Conservation (phyloP, 2,329 filamentous ascomycete genomes). For the Stylonectria norvegica region DNA sequence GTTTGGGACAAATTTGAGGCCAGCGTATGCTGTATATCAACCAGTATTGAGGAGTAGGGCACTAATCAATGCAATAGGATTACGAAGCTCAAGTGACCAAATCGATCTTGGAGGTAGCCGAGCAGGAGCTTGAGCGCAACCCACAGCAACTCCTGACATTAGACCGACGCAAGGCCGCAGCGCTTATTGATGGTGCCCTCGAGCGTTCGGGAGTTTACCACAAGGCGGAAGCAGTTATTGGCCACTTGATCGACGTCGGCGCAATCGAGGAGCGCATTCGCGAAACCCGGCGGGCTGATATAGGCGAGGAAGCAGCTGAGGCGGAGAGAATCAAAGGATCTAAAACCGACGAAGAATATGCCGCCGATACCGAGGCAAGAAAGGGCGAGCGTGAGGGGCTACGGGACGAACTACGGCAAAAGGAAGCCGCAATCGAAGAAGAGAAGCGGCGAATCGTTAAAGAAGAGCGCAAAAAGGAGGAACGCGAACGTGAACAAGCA, state of each 20-base stretch:
- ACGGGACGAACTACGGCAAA: constrained; percentile 56
- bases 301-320: constrained; percentile 65
- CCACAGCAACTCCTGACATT: constrained; percentile 67
- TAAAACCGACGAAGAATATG: constrained; percentile 73
- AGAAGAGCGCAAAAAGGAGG: constrained; percentile 52
- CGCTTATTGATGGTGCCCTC: constrained; percentile 73
- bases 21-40: constrained; percentile 52
- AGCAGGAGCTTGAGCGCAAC: constrained; percentile 72
- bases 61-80: constrained; percentile 47
- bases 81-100: constrained; percentile 65
- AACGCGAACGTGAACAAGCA: constrained; percentile 47
- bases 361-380: constrained; percentile 60
- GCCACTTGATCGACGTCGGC: constrained; percentile 62
- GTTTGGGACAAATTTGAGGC: constrained; percentile 72
- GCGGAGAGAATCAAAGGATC: constrained; percentile 62
- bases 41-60: no score
- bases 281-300: constrained; percentile 62
- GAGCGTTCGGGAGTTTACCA: constrained; percentile 75
- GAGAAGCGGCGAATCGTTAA: constrained; percentile 57
- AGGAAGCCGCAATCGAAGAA: constrained; percentile 59
- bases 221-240: constrained; percentile 64
- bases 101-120: constrained; percentile 65
- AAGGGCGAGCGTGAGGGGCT: constrained; percentile 59
- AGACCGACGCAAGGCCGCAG: constrained; percentile 69
- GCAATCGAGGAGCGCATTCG: constrained; percentile 69